phyloP scores from a whole-genome alignment of 768 basidiomycete species.

The Leccinum disarticulatum region DNA sequence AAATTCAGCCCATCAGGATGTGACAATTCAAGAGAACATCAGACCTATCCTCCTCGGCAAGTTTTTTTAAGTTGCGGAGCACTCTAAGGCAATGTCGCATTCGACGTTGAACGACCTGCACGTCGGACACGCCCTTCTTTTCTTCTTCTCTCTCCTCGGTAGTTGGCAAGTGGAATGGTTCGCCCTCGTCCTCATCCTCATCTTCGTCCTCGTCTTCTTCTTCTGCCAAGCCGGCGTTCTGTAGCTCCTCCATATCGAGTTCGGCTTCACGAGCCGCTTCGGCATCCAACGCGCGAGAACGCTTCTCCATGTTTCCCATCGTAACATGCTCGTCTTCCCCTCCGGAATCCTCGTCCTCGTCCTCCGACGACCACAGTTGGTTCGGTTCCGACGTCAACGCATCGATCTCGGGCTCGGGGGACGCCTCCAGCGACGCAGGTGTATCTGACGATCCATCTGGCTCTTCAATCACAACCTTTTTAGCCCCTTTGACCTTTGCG shows the following conservation, averaged over 20 bases:
- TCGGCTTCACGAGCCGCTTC: constrained; percentile 65
- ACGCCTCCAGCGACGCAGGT: constrained; percentile 41
- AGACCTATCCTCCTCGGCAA: constrained; percentile 66
- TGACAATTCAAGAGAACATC: constrained; percentile 4
- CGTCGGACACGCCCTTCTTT: constrained; percentile 65
- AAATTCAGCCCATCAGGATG: constrained; percentile 8
- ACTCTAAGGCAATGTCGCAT: constrained; percentile 77
- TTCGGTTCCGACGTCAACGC: constrained; percentile 15
- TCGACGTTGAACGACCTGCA: constrained; percentile 73
- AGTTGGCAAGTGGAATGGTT: constrained; percentile 66
- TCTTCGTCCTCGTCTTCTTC: constrained; percentile 46
- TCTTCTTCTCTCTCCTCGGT: constrained; percentile 72
- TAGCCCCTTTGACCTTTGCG: constrained; percentile 26
- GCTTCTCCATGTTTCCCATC: constrained; percentile 78
- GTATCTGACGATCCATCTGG: constrained; percentile 28
- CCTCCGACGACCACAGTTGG: constrained; percentile 39
- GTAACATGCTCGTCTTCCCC: constrained; percentile 62
- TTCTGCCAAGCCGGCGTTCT: constrained; percentile 49
- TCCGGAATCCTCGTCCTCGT: constrained; percentile 40
- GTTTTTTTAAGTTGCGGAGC: constrained; percentile 67
- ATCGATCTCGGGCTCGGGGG: constrained; percentile 35
- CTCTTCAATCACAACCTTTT: constrained; percentile 19
- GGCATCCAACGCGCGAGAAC: constrained; percentile 75
- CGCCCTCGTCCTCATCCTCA: constrained; percentile 36
- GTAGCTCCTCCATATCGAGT: constrained; percentile 65